Evolutionary conservation across 305 asterid genomes (phyloP), one percentile per base, ranked within the genome.

Genomic region (Galium porrigens): DNA sequence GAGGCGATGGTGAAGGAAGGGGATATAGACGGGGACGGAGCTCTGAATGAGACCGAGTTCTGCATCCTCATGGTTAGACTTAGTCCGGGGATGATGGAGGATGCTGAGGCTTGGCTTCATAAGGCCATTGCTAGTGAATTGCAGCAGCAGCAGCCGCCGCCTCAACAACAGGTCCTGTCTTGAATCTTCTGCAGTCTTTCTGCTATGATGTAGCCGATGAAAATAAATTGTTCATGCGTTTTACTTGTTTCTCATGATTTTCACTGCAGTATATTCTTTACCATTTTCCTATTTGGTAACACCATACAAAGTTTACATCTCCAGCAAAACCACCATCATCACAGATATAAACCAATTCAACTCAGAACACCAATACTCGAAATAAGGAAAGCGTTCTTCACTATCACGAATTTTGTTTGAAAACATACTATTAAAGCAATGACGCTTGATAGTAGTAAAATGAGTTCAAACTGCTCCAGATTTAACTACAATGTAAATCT

Each of bases 41-140:
- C 86, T 0, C 75, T 86, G 1, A 82, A 79, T 39, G 65, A 83
- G 52, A 80, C 75, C 0, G 95, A 88, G 42, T 88, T 86, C 53
- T 88, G 96, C 65, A 77, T 86, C 39, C 76, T 88, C 17, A 83
- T 88, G 95, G 87, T 88, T 2, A 88, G 95, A 73, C 88, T 88
- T 4, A 88, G 96, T 61, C 94, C 96, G 0, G 92, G 75, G 29
- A 86, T 86, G 86, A 83, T 88, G 95, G 76, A 83, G 34, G 88
- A 86, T 48, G 96, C 95, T 0, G 85, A 88, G 39, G 61, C 78
- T 0, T 88, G 90, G 95, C 88, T 88, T 34, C 75, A 84, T 1
- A 88, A 86, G 66, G 94, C 96, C 33, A 70, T 86, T 70, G 82
- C 78, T 52, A 61, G 10, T n/a, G 84, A 83, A 65, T 17, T 81